phyloP scores from a whole-genome alignment of 768 basidiomycete species.

The Kwoniella mangroviensis region DNA sequence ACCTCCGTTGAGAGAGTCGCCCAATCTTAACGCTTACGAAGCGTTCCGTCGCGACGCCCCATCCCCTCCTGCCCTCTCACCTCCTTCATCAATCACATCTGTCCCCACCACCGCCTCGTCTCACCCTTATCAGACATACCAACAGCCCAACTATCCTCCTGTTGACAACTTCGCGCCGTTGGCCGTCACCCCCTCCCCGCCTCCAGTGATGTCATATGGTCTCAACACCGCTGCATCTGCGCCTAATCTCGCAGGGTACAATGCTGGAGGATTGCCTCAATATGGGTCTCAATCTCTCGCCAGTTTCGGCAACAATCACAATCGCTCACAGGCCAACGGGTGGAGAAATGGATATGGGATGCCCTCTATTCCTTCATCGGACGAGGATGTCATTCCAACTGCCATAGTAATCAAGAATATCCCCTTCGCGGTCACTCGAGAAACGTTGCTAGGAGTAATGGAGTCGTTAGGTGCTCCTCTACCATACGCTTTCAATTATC shows the following conservation, averaged over 20 bases:
- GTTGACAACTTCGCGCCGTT: conserved; percentile 34
- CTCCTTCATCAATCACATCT: conserved; percentile 51
- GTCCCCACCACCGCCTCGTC: conserved; percentile 40
- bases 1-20: conserved; percentile 42
- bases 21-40: conserved; percentile 37
- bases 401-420: conserved; percentile 99
- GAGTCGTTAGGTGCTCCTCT: conserved; percentile 93
- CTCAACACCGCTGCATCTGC: conserved; percentile 17
- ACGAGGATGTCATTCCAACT: conserved; percentile 93
- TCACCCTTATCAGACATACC: conserved; percentile 30
- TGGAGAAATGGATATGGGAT: conserved; percentile 38
- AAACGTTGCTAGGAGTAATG: conserved; percentile 94
- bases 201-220: conserved; percentile 28
- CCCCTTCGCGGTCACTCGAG: conserved; percentile 96
- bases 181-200: conserved; percentile 45
- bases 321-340: conserved; percentile 19
- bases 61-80: conserved; percentile 47
- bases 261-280: conserved; percentile 26
- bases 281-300: conserved; percentile 38
- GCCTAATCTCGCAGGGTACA: conserved; percentile 31
- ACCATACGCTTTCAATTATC: conserved; percentile 99
- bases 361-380: conserved; percentile 23
- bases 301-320: conserved; percentile 21
- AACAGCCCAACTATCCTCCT: conserved; percentile 23
- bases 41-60: conserved; percentile 40